Evolutionary conservation across 345 rosid species (phyloP).

Genomic region (Geranium brycei): DNA sequence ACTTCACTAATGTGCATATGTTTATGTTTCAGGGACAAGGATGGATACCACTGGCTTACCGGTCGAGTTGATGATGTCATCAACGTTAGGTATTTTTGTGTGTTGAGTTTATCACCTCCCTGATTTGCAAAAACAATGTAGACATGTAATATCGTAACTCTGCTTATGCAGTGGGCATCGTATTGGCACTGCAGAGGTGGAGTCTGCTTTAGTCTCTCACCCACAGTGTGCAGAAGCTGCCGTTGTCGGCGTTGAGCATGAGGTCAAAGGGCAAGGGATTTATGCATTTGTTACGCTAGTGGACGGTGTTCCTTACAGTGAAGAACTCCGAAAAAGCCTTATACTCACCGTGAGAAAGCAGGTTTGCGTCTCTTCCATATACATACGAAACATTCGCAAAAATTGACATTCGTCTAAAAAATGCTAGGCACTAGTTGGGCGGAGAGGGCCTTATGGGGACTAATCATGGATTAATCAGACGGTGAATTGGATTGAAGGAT

Average conservation of each 20-base stretch:
- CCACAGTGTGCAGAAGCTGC: constrained; percentile 99
- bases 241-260: constrained; percentile 88
- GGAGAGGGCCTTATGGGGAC: too few species aligned
- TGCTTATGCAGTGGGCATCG: constrained; percentile 75
- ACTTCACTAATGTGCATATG: too few species aligned
- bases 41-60: constrained; percentile 96
- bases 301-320: constrained; percentile 72
- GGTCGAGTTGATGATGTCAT: constrained; percentile 99
- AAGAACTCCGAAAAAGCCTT: constrained; percentile 74
- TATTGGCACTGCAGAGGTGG: constrained; percentile 97
- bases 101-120: too few species aligned
- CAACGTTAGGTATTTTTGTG: constrained; percentile 60
- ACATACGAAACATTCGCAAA: not conserved
- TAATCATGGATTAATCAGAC: too few species aligned
- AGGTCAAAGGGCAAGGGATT: constrained; percentile 96
- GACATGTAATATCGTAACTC: too few species aligned
- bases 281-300: constrained; percentile 92
- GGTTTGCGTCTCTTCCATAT: constrained; percentile 23
- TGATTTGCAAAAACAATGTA: too few species aligned
- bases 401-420: too few species aligned
- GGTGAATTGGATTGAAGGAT: too few species aligned
- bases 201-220: constrained; percentile 97
- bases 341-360: constrained; percentile 60
- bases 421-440: too few species aligned
- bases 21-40: constrained; percentile 60